These are phyloP conservation scores for Anisodus acutangulus DNA, from an alignment of 257 asterid species.

Conservation along the genomic window DNA sequence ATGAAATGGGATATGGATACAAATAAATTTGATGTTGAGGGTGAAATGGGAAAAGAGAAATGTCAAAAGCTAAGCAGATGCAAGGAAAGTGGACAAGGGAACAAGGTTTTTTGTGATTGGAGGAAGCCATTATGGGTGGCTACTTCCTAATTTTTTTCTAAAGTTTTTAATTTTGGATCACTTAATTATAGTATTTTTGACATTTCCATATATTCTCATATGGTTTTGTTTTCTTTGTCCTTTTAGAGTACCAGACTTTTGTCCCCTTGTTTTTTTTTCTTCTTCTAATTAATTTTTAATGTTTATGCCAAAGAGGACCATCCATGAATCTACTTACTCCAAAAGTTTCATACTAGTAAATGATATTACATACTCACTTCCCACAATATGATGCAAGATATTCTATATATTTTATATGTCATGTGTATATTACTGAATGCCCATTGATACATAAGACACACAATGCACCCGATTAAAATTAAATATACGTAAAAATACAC, in stretches of 20 bases:
- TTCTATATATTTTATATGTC: too few relatives aligned
- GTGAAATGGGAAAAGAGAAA: conserved; percentile 58
- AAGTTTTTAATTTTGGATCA: conserved; percentile 27
- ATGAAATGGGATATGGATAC: conserved; percentile 36
- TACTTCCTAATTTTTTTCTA: conserved; percentile 39
- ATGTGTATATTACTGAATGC: too few relatives aligned
- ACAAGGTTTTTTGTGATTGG: conserved; percentile 60
- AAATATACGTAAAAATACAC: too few relatives aligned
- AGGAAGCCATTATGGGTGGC: conserved; percentile 56
- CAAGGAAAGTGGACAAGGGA: conserved; percentile 57
- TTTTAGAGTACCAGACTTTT: background rate
- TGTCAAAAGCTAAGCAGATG: conserved; percentile 57
- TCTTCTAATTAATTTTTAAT: background rate
- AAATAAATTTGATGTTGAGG: conserved; percentile 42
- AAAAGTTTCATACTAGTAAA: too few relatives aligned
- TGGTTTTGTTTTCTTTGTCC: conserved; percentile 1
- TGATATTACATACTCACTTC: too few relatives aligned
- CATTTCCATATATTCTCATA: conserved; percentile 17
- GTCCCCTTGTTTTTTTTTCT: background rate
- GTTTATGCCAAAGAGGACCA: conserved; percentile 7
- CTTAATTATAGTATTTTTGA: conserved; percentile 11
- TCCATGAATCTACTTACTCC: background rate
- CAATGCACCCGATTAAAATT: too few relatives aligned
- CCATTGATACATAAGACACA: too few relatives aligned
- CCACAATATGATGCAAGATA: too few relatives aligned